Evolutionary conservation across 1,284 basidiomycete species (phyloP).

Genomic region (Apiotrichum siamense): DNA sequence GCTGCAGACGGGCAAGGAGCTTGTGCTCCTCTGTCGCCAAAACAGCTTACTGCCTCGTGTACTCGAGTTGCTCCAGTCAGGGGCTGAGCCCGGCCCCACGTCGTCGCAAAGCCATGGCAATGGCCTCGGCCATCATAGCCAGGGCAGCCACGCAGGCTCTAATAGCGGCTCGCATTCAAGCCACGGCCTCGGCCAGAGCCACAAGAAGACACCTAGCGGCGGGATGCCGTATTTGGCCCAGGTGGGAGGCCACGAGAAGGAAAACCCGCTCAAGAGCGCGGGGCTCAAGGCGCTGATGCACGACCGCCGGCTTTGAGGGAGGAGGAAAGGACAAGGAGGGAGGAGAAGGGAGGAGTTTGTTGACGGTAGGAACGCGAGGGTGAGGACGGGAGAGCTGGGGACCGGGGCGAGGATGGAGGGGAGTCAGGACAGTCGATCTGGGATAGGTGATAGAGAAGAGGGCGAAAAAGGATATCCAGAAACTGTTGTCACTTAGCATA

Average conservation of each 20-base stretch:
- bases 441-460: background rate
- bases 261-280: background rate
- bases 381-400: too few species aligned
- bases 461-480: background rate
- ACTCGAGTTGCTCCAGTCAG: constrained; percentile 35
- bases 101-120: background rate
- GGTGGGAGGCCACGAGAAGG: background rate
- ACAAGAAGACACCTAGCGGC: background rate
- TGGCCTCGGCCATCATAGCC: too few species aligned
- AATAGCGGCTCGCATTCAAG: too few species aligned
- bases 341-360: background rate
- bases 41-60: constrained; percentile 44
- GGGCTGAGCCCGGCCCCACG: constrained; percentile 2
- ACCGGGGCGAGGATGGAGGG: too few species aligned
- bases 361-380: too few species aligned
- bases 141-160: too few species aligned
- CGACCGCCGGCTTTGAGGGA: constrained; percentile 1
- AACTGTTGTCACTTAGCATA: constrained; percentile 7
- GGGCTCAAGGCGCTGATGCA: constrained; percentile 12
- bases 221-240: background rate
- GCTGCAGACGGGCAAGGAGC: constrained; percentile 43
- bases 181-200: too few species aligned
- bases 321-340: background rate
- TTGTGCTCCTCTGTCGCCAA: constrained; percentile 45
- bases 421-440: too few species aligned